Percentiles rank a stretch among this genome's conserved stretches.
These are phyloP conservation scores for Acacia concinna DNA, from an alignment of 331 rosid species.

Conservation along the genomic window DNA sequence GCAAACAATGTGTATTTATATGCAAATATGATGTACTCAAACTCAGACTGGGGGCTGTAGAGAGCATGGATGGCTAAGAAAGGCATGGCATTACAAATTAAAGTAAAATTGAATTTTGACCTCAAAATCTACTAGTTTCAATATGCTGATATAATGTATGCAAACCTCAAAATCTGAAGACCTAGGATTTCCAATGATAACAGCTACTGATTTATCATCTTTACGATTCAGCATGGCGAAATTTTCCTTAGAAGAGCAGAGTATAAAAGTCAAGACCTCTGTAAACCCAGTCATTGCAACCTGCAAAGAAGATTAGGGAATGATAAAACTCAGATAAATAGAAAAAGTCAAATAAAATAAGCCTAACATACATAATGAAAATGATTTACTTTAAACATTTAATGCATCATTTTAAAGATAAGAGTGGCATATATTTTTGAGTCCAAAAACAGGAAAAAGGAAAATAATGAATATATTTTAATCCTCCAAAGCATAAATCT, in stretches of 20 bases:
- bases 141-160: not conserved
- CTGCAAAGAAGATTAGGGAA: slow-evolving; percentile 45
- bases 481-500: slow-evolving; percentile 10
- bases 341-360: not conserved
- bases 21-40: not conserved
- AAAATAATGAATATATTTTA: not conserved
- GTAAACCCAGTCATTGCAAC: slow-evolving; percentile 84
- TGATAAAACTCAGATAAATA: not conserved
- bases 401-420: slow-evolving; percentile 6
- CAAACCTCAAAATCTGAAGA: slow-evolving; percentile 87
- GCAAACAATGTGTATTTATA: not conserved
- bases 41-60: not conserved
- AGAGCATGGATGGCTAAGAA: not conserved
- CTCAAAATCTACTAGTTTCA: not conserved
- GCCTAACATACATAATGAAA: not conserved
- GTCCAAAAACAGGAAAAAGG: not conserved
- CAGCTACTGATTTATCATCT: slow-evolving; percentile 68
- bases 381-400: not conserved
- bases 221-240: slow-evolving; percentile 74
- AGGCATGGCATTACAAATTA: not conserved
- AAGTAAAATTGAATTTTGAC: not conserved
- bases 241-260: slow-evolving; percentile 80
- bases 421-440: not conserved
- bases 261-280: slow-evolving; percentile 84
- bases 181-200: slow-evolving; percentile 85